phyloP scores from a whole-genome alignment of 2,329 filamentous ascomycete species.

The Magnaporthiopsis incrustans region DNA sequence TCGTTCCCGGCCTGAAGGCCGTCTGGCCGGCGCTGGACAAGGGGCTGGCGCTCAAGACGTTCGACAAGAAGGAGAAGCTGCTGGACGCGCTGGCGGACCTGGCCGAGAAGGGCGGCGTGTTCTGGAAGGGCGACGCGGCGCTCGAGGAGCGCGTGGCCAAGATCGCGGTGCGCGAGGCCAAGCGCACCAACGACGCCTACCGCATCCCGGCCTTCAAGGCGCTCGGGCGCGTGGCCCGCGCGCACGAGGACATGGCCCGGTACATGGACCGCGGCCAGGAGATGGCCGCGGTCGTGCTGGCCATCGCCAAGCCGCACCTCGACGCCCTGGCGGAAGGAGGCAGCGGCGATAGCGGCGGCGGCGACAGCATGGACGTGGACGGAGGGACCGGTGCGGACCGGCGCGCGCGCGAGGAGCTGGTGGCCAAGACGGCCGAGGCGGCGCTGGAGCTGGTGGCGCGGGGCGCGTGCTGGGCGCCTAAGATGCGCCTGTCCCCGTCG shows the following conservation, averaged over 20 bases:
- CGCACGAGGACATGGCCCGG: slow-evolving; percentile 59
- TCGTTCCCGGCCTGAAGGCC: slow-evolving; percentile 47
- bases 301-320: slow-evolving; percentile 55
- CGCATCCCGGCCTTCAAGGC: slow-evolving; percentile 65
- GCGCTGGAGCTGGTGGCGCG: slow-evolving; percentile 42
- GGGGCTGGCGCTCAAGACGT: slow-evolving; percentile 79
- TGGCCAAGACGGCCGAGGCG: slow-evolving; percentile 36
- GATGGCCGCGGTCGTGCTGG: slow-evolving; percentile 58
- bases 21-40: slow-evolving; percentile 83
- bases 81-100: slow-evolving; percentile 74
- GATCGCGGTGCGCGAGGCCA: slow-evolving; percentile 78
- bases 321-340: slow-evolving; percentile 45
- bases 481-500: slow-evolving; percentile 28
- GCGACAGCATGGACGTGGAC: slow-evolving; percentile 63
- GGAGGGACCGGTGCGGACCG: slow-evolving; percentile 29
- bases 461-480: slow-evolving; percentile 35
- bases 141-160: slow-evolving; percentile 65
- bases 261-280: too few relatives aligned
- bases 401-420: slow-evolving; percentile 26
- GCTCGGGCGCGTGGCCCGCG: slow-evolving; percentile 64
- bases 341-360: neutral
- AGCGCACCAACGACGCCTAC: slow-evolving; percentile 82
- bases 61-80: slow-evolving; percentile 82
- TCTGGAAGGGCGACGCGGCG: slow-evolving; percentile 45
- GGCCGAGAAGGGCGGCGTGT: slow-evolving; percentile 51